Base-by-base conservation (phyloP, 352 stramenopile species). In the Globisporangium okanoganense region DNA sequence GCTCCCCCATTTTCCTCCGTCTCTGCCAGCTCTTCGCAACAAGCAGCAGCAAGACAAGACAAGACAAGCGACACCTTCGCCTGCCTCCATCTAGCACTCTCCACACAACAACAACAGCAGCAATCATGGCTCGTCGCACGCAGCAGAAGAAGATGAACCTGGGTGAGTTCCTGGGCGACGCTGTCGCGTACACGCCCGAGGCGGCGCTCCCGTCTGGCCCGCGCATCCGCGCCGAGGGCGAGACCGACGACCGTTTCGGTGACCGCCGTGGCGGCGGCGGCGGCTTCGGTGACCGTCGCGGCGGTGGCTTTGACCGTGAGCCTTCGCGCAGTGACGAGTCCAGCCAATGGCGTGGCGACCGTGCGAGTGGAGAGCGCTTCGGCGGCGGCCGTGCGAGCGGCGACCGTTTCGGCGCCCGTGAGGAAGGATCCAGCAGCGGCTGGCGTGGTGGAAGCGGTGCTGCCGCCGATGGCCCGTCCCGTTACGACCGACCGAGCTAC, bases 151-250 rank as follows among this genome's bases (percentile, higher is more conserved):
- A 89, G 61, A 88, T 91, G 67, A 72, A 72, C 52, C 72, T 91
- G 35, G 77, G 81, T 55, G 79, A 88, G 71, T 91, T 88, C 73
- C 73, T 91, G 10, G 81, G 81, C 40, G 78, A 88, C 73, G 66
- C 84, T 52, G 71, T 71, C n/a, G 71, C 76, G 24, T 88, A 87
- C 59, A 90, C 82, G 55, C 76, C 78, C 0, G 78, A 86, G 33
- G 77, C 77, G 24, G 58, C 79, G 56, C 64, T 91, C 31, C 81
- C 81, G 13, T 88, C 81, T 7, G 81, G 75, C 12, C 81, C 81
- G 1, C 81, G 78, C 29, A 54, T 62, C 45, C 58, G 68, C 35
- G 66, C 73, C 5, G 78, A 87, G 27, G 71, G 78, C 51, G 78
- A 88, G n/a, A 51, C 44, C 44, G 80, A 86, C 29, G 72, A 78